Evolutionary conservation across 768 basidiomycete genomes (phyloP).

Genomic region (Psilocybe azurescens): DNA sequence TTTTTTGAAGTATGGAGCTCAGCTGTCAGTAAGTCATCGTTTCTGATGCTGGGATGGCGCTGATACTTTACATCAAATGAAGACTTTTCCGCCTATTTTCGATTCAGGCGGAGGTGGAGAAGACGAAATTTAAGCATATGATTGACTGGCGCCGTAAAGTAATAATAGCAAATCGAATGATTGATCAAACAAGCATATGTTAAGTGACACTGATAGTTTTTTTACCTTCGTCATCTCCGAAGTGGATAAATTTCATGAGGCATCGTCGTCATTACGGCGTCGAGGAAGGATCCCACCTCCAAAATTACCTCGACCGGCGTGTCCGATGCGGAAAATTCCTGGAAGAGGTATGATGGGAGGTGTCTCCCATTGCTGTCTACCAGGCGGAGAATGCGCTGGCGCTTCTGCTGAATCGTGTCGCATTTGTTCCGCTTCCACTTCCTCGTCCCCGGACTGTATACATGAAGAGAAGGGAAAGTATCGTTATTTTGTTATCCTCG

Average conservation of each 20-base stretch:
- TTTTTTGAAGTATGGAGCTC: not conserved
- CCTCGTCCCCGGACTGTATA: slow-evolving; percentile 37
- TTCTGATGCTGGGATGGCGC: too few species aligned
- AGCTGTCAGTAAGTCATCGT: too few species aligned
- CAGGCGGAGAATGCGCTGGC: slow-evolving; percentile 4
- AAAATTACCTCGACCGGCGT: slow-evolving; percentile 55
- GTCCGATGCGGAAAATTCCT: slow-evolving; percentile 59
- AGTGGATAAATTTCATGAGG: not conserved
- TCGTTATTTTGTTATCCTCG: not conserved
- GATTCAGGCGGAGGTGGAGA: too few species aligned
- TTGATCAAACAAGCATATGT: not conserved
- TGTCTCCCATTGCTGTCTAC: slow-evolving; percentile 17
- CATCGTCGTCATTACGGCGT: slow-evolving; percentile 9
- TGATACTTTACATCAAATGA: too few species aligned
- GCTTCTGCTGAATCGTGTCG: slow-evolving; percentile 7
- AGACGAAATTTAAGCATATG: not conserved
- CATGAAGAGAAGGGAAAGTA: slow-evolving; percentile 16
- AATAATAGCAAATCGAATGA: not conserved
- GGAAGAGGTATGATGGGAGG: slow-evolving; percentile 32
- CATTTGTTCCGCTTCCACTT: slow-evolving; percentile 35
- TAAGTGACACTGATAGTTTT: not conserved
- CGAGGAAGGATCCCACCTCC: slow-evolving; percentile 5
- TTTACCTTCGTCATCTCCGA: not conserved
- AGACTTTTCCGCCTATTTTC: too few species aligned
- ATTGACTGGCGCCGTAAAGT: not conserved